Conservation (phyloP, 108 stramenopile genomes). For the Cyclotella baltica region DNA sequence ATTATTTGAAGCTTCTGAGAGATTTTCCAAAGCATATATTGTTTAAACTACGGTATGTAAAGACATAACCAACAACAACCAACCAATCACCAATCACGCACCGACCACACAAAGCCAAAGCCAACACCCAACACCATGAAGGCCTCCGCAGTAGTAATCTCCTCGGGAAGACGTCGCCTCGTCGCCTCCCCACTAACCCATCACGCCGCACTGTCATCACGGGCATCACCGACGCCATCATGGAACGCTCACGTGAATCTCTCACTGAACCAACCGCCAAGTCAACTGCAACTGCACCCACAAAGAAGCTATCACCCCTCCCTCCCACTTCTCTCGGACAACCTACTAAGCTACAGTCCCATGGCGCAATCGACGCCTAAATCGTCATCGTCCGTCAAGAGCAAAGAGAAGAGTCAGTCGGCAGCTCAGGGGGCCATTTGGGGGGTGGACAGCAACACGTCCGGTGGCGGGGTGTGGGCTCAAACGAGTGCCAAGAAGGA, state of each 20-base stretch:
- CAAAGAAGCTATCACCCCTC: slow-evolving; percentile 5
- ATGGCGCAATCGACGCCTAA: slow-evolving; percentile 60
- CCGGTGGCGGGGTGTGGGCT: slow-evolving; percentile 88
- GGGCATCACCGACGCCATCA: too few relatives aligned
- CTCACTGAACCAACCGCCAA: background rate
- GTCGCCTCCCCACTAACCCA: background rate
- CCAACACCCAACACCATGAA: background rate
- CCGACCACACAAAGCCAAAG: too few relatives aligned
- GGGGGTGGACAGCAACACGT: slow-evolving; percentile 65
- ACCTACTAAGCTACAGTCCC: slow-evolving; percentile 77
- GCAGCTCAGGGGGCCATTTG: slow-evolving; percentile 35
- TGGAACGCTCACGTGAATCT: background rate
- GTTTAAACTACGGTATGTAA: too few relatives aligned
- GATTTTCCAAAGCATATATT: too few relatives aligned
- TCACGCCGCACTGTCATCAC: background rate
- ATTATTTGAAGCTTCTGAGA: too few relatives aligned
- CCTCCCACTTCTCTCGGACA: slow-evolving; percentile 50
- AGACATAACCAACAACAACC: too few relatives aligned
- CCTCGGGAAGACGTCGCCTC: background rate
- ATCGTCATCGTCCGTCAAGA: background rate
- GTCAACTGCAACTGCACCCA: background rate
- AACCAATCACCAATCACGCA: too few relatives aligned
- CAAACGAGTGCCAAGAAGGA: slow-evolving; percentile 89
- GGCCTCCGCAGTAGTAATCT: background rate
- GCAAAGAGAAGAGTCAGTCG: background rate